Conservation (phyloP, 352 stramenopile genomes). For the Plasmopara muralis region DNA sequence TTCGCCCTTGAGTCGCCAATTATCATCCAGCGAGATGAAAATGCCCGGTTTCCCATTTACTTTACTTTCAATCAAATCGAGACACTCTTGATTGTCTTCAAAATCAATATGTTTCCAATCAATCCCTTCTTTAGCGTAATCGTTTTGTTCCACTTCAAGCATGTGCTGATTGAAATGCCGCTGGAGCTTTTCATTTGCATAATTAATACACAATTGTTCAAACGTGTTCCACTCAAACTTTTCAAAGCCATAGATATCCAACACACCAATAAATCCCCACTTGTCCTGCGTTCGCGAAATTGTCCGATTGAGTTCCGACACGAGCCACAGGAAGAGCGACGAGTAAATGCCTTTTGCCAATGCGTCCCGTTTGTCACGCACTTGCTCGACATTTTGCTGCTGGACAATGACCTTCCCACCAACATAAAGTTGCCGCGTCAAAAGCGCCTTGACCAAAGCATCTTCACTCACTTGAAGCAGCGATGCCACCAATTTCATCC, state of each 20-base stretch:
- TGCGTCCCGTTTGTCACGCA: slow-evolving; percentile 83
- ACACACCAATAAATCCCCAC: slow-evolving; percentile 91
- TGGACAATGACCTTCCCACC: slow-evolving; percentile 87
- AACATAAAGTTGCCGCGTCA: slow-evolving; percentile 82
- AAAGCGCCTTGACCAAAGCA: slow-evolving; percentile 59
- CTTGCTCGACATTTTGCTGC: slow-evolving; percentile 82
- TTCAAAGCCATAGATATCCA: slow-evolving; percentile 98
- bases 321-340: slow-evolving; percentile 87
- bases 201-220: slow-evolving; percentile 96
- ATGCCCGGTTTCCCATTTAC: slow-evolving; percentile 87
- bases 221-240: slow-evolving; percentile 94
- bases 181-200: slow-evolving; percentile 94
- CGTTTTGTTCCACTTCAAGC: slow-evolving; percentile 94
- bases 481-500: slow-evolving; percentile 58
- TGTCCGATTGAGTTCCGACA: slow-evolving; percentile 85
- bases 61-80: slow-evolving; percentile 92
- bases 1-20: slow-evolving; percentile 90
- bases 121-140: slow-evolving; percentile 96
- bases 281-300: slow-evolving; percentile 78
- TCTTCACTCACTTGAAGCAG: slow-evolving; percentile 75
- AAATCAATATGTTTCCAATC: slow-evolving; percentile 91
- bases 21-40: slow-evolving; percentile 94
- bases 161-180: slow-evolving; percentile 94
- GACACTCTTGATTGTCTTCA: slow-evolving; percentile 89
- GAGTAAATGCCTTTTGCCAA: slow-evolving; percentile 92